A percentile compares a stretch with the other conserved stretches of the same genome.
Conservation (phyloP, 169 alveolate species). For the Plasmodium reichenowi region DNA sequence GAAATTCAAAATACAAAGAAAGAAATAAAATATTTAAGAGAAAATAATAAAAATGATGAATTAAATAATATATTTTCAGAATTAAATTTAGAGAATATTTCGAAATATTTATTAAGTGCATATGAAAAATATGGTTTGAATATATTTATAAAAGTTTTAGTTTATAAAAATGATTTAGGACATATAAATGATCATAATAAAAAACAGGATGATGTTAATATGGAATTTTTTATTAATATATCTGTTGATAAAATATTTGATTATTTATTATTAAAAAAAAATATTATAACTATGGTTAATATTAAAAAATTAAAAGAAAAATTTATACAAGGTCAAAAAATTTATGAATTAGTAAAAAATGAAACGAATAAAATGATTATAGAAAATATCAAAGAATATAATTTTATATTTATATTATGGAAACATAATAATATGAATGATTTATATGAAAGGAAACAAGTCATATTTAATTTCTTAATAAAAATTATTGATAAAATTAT, state of each 20-base stretch:
- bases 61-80: slow-evolving; percentile 46
- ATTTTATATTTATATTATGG: slow-evolving; percentile 42
- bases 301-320: slow-evolving; percentile 62
- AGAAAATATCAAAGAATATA: slow-evolving; percentile 53
- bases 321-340: slow-evolving; percentile 56
- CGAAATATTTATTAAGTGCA: slow-evolving; percentile 22
- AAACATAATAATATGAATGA: slow-evolving; percentile 9
- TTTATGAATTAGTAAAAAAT: slow-evolving; percentile 24
- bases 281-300: slow-evolving; percentile 17
- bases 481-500: slow-evolving; percentile 46
- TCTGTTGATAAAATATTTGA: slow-evolving; percentile 65
- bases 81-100: slow-evolving; percentile 7
- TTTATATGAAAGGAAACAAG: slow-evolving; percentile 58
- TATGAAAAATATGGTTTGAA: slow-evolving; percentile 38
- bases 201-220: slow-evolving; percentile 23
- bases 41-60: slow-evolving; percentile 54
- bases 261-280: slow-evolving; percentile 31
- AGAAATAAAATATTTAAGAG: slow-evolving; percentile 53
- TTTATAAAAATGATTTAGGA: slow-evolving; percentile 27
- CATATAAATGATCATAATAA: slow-evolving; percentile 5
- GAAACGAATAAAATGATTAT: slow-evolving; percentile 23
- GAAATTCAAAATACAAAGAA: slow-evolving; percentile 49
- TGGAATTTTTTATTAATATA: slow-evolving; percentile 51
- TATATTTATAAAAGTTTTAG: slow-evolving; percentile 38
- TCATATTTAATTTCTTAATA: slow-evolving; percentile 34